Evolutionary conservation across 2,329 filamentous ascomycete species (phyloP).

Genomic region (Diaporthe nobilis): DNA sequence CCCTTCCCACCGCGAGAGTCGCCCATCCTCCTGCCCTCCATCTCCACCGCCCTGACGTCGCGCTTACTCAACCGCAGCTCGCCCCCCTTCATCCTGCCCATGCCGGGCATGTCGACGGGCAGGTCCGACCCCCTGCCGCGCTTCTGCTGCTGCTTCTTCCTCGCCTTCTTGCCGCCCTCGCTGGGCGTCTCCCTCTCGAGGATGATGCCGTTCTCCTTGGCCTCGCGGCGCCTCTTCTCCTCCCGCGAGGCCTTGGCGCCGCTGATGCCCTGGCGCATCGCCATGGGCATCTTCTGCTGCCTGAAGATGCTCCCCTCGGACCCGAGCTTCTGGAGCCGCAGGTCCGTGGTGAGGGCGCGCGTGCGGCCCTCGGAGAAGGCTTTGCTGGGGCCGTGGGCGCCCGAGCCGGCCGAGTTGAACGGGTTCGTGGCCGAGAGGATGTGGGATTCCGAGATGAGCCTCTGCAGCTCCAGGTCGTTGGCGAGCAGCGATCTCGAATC

Average conservation of each 20-base stretch:
- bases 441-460: slow-evolving; percentile 91
- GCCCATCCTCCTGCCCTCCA: slow-evolving; percentile 68
- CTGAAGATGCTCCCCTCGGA: slow-evolving; percentile 80
- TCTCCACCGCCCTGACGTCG: slow-evolving; percentile 82
- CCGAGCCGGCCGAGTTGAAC: slow-evolving; percentile 54
- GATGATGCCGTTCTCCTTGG: slow-evolving; percentile 90
- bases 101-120: slow-evolving; percentile 79
- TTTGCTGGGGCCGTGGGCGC: slow-evolving; percentile 51
- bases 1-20: slow-evolving; percentile 48
- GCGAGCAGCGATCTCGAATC: slow-evolving; percentile 81
- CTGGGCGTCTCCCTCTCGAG: slow-evolving; percentile 70
- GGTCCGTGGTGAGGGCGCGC: slow-evolving; percentile 84
- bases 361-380: slow-evolving; percentile 75
- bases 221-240: slow-evolving; percentile 80
- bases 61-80: slow-evolving; percentile 83
- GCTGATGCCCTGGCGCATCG: slow-evolving; percentile 86
- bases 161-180: slow-evolving; percentile 53
- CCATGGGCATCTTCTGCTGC: slow-evolving; percentile 91
- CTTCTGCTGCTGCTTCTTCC: slow-evolving; percentile 56
- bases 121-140: slow-evolving; percentile 61
- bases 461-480: slow-evolving; percentile 92
- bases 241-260: slow-evolving; percentile 77
- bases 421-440: slow-evolving; percentile 76
- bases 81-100: slow-evolving; percentile 85
- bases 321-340: slow-evolving; percentile 86